Base-by-base conservation (phyloP, 78 protist species). In the Isochrysis galbana region DNA sequence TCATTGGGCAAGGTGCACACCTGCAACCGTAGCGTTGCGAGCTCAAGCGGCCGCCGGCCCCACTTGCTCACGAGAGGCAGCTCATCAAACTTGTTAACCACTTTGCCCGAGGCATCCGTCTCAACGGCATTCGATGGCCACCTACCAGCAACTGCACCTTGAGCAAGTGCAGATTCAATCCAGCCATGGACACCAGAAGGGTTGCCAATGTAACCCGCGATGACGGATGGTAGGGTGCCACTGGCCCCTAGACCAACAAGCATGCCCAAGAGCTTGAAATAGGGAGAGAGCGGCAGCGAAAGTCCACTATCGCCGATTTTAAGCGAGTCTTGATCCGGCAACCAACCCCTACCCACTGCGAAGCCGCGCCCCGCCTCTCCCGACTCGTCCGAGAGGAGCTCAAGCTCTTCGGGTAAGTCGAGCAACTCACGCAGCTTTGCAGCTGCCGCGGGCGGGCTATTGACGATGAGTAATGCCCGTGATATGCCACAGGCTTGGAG, bases 311-410 rank as follows among this genome's bases (percentile, higher is more conserved):
- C n/a, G n/a, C n/a, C n/a, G n/a, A n/a, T n/a, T n/a, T n/a, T n/a
- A n/a, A n/a, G n/a, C n/a, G n/a, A n/a, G n/a, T 41, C 47, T 26
- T n/a, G 17, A 19, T 70, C 42, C 17, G 25, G 80, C 25, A 70
- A 5, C n/a, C 26, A 67, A 21, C 91, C 91, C 17, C 91, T 61
- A 34, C 46, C 1, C 5, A 55, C 80, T 19, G 83, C 91, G 3
- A 88, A 88, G 10, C 22, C 29, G 26, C 82, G 80, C 26, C 91
- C 91, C 4, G 91, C 91, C 32, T 25, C 91, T 22, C 91, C 91
- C 29, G 83, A 11, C n/a, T 61, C 70, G 55, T 88, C 91, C 11
- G 91, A 3, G 29, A 67, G 23, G 29, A 88, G 91, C 82, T 88
- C 91, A 55, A 88, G 19, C 47, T 1, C 67, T 34, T 0, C 83